These are phyloP conservation scores for Viola pubescens DNA, from an alignment of 441 rosid species.

Conservation along the genomic window DNA sequence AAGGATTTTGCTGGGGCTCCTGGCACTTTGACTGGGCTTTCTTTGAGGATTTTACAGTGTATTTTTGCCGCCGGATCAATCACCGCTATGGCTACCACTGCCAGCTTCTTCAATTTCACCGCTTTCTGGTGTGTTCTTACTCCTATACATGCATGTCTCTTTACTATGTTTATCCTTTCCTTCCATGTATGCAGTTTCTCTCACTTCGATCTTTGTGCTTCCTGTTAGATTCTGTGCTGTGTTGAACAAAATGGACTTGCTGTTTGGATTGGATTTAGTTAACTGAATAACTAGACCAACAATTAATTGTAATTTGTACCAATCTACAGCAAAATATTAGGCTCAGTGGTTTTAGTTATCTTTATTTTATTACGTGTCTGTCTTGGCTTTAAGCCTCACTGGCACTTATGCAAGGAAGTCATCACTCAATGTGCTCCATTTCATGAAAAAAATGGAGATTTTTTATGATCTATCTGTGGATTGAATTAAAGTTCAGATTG, in stretches of 20 bases:
- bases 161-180: not conserved
- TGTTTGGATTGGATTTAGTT: too few relatives aligned
- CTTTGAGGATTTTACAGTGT: slow-evolving; percentile 60
- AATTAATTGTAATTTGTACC: too few relatives aligned
- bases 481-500: not conserved
- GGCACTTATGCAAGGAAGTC: not conserved
- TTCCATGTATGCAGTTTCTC: not conserved
- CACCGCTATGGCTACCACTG: slow-evolving; percentile 56
- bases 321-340: too few relatives aligned
- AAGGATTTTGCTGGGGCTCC: slow-evolving; percentile 80
- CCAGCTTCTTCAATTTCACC: slow-evolving; percentile 50
- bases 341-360: too few relatives aligned
- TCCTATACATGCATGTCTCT: not conserved
- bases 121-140: slow-evolving; percentile 73
- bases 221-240: not conserved
- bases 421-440: not conserved
- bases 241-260: not conserved
- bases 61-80: slow-evolving; percentile 72
- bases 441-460: not conserved
- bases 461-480: not conserved
- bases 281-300: not conserved
- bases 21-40: slow-evolving; percentile 64
- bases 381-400: too few relatives aligned
- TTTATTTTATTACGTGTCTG: too few relatives aligned
- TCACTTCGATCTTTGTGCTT: not conserved